Evolutionary conservation across 129 eudicot genomes (phyloP), one percentile per base, ranked within the genome.

Genomic region (Saussurea involucrata): DNA sequence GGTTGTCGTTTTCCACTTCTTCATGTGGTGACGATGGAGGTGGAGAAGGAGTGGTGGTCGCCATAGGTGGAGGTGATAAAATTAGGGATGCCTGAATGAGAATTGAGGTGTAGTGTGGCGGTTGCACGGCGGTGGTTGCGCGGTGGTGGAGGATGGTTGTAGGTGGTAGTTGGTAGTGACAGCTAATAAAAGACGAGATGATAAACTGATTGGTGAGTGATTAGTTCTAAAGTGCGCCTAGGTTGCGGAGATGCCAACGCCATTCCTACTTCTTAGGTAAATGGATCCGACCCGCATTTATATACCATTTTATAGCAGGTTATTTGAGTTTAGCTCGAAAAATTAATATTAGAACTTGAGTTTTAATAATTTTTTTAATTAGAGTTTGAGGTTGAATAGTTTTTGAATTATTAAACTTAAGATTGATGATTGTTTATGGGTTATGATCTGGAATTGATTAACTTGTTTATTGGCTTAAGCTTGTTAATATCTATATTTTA

Each of bases 201-300:
- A 69, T 58, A 69, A 68, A 80, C 65, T 24, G 68, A 66, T 40
- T 68, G 84, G 65, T 69, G 74, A 64, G 22, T 68, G 76, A 65
- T 9, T 36, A 17, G 40, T 81, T 74, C 80, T 81, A 67, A 74
- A 81, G 76, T 81, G 84, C 80, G 84, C 80, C 74, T 74, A n/a
- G 55, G 74, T 37, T 12, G 63, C n/a, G n/a, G n/a, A n/a, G n/a
- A 55, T 67, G 74, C 24, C 24, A 24, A 25, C 49, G 27, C 46
- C 33, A 65, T 49, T 28, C 46, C 63, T 42, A 29, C 28, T 9
- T n/a, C 22, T 63, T 46, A 5, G 32, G 60, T 69, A 34, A 64
- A 63, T 75, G 61, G 69, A 74, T 34, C 71, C 78, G 71, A 74
- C 55, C 79, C 72, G 79, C 22, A 64, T 33, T 13, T 37, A 64